These are phyloP conservation scores for Hylodesmum podocarpum DNA, from an alignment of 306 rosid species.

Conservation along the genomic window DNA sequence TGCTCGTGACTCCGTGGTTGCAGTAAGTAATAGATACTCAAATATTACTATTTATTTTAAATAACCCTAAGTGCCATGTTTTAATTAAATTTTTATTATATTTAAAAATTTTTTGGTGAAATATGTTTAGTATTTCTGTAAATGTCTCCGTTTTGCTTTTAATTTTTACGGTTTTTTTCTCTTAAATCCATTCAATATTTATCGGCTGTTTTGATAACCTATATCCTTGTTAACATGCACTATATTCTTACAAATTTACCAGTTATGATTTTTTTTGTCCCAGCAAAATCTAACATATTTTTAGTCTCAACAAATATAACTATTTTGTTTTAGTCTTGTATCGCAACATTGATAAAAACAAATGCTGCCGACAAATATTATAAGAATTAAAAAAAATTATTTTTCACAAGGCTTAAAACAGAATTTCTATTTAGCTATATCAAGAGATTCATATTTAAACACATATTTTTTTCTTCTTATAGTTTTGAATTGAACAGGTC, in stretches of 20 bases:
- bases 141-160: no score
- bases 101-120: not conserved
- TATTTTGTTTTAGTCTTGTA: no score
- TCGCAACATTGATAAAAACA: no score
- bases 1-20: constrained; percentile 40
- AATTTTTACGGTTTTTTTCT: not conserved
- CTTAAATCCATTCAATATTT: not conserved
- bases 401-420: no score
- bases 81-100: not conserved
- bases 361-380: no score
- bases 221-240: no score
- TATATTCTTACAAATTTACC: no score
- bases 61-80: not conserved
- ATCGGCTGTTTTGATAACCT: no score
- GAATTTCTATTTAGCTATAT: no score
- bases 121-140: not conserved
- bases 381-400: no score
- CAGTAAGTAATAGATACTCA: not conserved
- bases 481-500: not conserved
- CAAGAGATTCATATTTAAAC: not conserved
- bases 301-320: no score
- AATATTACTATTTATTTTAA: not conserved
- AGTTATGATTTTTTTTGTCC: no score
- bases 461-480: not conserved
- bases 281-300: not conserved